Evolutionary conservation across 2,329 filamentous ascomycete genomes (phyloP).

Genomic region (Scopulariopsis brevicaulis): DNA sequence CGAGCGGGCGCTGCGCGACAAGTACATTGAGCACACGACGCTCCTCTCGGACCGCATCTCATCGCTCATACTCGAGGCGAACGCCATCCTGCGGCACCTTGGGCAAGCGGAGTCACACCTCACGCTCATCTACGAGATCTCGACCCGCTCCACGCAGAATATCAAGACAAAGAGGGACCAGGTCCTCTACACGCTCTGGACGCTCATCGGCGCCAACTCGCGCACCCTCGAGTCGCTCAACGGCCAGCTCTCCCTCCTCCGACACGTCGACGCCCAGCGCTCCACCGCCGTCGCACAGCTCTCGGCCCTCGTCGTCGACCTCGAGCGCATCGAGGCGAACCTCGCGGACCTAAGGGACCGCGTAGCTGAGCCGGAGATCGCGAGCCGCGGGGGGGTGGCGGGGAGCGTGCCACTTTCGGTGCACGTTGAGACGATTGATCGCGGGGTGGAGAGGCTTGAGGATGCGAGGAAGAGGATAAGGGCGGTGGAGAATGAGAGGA

Average conservation of each 20-base stretch:
- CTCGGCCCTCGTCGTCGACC: constrained; percentile 56
- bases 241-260: constrained; percentile 51
- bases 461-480: constrained; percentile 47
- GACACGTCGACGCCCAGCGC: constrained; percentile 55
- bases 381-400: constrained; percentile 19
- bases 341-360: constrained; percentile 62
- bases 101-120: constrained; percentile 59
- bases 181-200: constrained; percentile 61
- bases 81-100: constrained; percentile 54
- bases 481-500: constrained; percentile 45
- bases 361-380: constrained; percentile 53
- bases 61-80: constrained; percentile 57
- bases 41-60: constrained; percentile 60
- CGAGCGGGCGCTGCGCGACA: constrained; percentile 54
- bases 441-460: constrained; percentile 62
- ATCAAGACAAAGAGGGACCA: constrained; percentile 50
- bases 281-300: constrained; percentile 57
- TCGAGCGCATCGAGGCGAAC: constrained; percentile 60
- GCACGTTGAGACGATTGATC: constrained; percentile 64
- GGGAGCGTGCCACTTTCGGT: constrained; percentile 44
- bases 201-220: constrained; percentile 59
- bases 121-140: constrained; percentile 57
- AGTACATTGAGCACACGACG: constrained; percentile 63
- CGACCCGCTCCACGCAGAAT: constrained; percentile 49
- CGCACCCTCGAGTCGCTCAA: constrained; percentile 48